phyloP scores from a whole-genome alignment of 1,139 yeast species.

The Petasospora fabianii region DNA sequence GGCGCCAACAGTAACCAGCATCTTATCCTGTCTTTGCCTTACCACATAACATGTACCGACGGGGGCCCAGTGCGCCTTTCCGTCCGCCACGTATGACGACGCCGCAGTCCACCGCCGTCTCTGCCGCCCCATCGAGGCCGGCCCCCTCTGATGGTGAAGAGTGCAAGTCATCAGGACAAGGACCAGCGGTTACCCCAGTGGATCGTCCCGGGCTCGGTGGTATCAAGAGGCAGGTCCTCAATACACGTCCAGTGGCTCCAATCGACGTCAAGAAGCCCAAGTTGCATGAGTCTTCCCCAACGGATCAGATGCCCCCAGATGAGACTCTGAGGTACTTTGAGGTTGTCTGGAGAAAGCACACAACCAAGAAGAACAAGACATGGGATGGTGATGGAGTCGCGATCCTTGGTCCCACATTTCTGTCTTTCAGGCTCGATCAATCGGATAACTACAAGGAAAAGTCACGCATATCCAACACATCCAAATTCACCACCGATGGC shows the following conservation, averaged over 20 bases:
- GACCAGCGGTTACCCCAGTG: too few species aligned
- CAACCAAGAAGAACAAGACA: slow-evolving; percentile 77
- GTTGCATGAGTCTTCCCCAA: neutral
- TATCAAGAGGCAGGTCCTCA: neutral
- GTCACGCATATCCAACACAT: slow-evolving; percentile 17
- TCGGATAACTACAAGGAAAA: slow-evolving; percentile 30
- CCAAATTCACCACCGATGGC: slow-evolving; percentile 36
- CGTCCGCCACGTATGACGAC: slow-evolving; percentile 24
- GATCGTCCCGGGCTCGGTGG: neutral
- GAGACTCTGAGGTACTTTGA: slow-evolving; percentile 20
- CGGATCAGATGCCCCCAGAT: neutral
- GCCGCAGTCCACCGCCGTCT: slow-evolving; percentile 6
- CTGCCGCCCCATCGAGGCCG: too few species aligned
- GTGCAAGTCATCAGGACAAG: too few species aligned
- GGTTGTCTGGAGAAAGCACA: slow-evolving; percentile 48
- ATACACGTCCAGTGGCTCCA: too few species aligned
- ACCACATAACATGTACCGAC: too few species aligned
- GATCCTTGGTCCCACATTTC: slow-evolving; percentile 22
- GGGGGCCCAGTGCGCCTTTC: slow-evolving; percentile 20
- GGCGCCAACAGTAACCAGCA: neutral
- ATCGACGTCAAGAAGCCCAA: slow-evolving; percentile 4
- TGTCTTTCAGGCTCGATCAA: slow-evolving; percentile 29
- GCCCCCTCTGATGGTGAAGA: neutral
- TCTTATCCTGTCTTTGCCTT: too few species aligned
- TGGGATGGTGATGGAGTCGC: slow-evolving; percentile 94